These are phyloP conservation scores for Leptographium galeiforme DNA, from an alignment of 2,329 filamentous ascomycete genomes.

Conservation along the genomic window DNA sequence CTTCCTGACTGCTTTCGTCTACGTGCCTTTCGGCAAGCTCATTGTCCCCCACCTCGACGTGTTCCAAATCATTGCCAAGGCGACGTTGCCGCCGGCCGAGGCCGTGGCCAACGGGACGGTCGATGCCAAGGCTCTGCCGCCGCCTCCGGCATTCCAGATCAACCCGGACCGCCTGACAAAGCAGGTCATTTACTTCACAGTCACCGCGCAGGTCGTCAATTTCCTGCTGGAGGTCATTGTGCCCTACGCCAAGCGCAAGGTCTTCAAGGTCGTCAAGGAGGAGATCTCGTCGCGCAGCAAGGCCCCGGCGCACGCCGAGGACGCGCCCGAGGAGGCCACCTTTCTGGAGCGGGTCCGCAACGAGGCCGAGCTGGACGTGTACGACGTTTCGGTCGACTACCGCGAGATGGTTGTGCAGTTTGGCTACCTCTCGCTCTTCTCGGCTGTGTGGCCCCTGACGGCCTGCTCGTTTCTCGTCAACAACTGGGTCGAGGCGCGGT, in stretches of 20 bases:
- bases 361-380: constrained; percentile 69
- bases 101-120: constrained; percentile 23
- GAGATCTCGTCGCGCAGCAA: constrained; percentile 37
- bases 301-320: constrained; percentile 33
- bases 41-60: constrained; percentile 79
- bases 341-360: constrained; percentile 73
- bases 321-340: constrained; percentile 61
- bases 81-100: constrained; percentile 17
- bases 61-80: constrained; percentile 59
- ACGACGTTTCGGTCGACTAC: constrained; percentile 83
- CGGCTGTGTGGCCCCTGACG: constrained; percentile 88
- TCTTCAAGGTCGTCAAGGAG: constrained; percentile 63
- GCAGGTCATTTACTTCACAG: constrained; percentile 91
- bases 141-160: constrained; percentile 49
- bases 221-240: constrained; percentile 74
- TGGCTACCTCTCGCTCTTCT: constrained; percentile 81
- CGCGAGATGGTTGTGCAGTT: constrained; percentile 86
- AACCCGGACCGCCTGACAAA: constrained; percentile 73
- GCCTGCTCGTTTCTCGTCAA: constrained; percentile 81
- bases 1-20: constrained; percentile 65
- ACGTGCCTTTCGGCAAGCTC: constrained; percentile 69
- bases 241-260: constrained; percentile 69
- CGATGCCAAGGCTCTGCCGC: constrained; percentile 16
- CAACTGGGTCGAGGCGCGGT: constrained; percentile 90
- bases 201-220: constrained; percentile 85